These are phyloP conservation scores for Flaveria ramosissima DNA, from an alignment of 129 eudicot species.

Conservation along the genomic window DNA sequence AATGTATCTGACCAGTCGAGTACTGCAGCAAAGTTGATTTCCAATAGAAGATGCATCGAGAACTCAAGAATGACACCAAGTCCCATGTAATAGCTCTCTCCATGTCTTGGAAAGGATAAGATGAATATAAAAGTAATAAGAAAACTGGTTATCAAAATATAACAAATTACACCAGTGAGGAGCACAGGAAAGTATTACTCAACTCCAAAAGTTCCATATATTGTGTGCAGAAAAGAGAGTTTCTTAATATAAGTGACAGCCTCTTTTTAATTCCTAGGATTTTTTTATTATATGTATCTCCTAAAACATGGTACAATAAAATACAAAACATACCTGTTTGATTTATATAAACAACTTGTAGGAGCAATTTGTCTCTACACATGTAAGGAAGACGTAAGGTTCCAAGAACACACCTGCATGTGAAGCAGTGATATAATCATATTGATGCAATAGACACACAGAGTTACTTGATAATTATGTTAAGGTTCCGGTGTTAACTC, in stretches of 20 bases:
- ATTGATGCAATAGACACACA: too few species aligned
- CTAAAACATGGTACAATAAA: slow-evolving; percentile 30
- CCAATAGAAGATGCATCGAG: slow-evolving; percentile 58
- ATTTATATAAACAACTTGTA: too few species aligned
- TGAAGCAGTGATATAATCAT: too few species aligned
- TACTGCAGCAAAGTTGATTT: slow-evolving; percentile 73
- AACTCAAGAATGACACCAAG: slow-evolving; percentile 69
- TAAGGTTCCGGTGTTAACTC: too few species aligned
- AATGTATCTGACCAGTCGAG: slow-evolving; percentile 58
- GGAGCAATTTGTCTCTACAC: too few species aligned
- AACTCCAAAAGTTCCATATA: background rate
- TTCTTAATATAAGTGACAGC: background rate
- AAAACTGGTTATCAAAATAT: background rate
- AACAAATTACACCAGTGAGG: background rate
- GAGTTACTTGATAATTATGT: too few species aligned
- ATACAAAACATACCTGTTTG: too few species aligned
- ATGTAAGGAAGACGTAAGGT: too few species aligned
- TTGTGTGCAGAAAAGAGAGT: slow-evolving; percentile 1
- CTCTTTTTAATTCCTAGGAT: slow-evolving; percentile 51
- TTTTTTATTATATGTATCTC: slow-evolving; percentile 66
- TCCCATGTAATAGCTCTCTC: slow-evolving; percentile 87
- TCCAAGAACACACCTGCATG: too few species aligned
- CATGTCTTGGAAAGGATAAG: slow-evolving; percentile 52
- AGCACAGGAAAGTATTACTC: background rate
- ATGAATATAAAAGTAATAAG: background rate